Conservation (phyloP, 2,329 filamentous ascomycete genomes). For the Alternaria hordeiaustralica region DNA sequence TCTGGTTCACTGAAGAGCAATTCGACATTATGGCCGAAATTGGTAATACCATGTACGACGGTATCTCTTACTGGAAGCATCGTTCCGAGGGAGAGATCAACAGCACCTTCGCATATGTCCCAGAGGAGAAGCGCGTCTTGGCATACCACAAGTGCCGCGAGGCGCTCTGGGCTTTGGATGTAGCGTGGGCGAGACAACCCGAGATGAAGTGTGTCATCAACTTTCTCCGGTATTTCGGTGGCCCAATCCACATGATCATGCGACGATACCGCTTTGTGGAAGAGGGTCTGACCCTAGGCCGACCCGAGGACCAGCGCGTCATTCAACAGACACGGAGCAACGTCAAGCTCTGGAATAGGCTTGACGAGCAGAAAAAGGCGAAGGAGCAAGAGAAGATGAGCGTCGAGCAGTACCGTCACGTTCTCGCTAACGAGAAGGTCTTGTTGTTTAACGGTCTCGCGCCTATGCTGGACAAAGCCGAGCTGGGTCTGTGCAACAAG, state of each 20-base stretch:
- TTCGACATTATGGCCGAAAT: slow-evolving; percentile 29
- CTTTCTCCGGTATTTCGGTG: slow-evolving; percentile 8
- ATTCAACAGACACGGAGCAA: neutral
- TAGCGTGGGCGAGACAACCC: neutral
- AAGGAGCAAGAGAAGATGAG: neutral
- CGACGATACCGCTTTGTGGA: slow-evolving; percentile 13
- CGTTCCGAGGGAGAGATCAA: slow-evolving; percentile 45
- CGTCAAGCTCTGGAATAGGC: slow-evolving; percentile 1
- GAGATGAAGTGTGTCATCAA: slow-evolving; percentile 8
- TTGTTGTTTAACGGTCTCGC: neutral
- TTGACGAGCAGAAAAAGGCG: neutral
- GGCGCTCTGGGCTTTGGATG: slow-evolving; percentile 5
- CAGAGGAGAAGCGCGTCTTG: slow-evolving; percentile 23
- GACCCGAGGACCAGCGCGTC: neutral
- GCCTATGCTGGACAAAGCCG: neutral
- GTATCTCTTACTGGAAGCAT: slow-evolving; percentile 45
- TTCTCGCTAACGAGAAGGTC: neutral
- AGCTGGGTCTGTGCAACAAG: neutral
- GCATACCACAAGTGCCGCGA: slow-evolving; percentile 15
- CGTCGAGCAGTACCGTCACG: neutral
- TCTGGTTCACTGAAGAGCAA: slow-evolving; percentile 23
- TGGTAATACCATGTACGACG: slow-evolving; percentile 41
- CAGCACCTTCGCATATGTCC: slow-evolving; percentile 42
- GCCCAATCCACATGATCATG: slow-evolving; percentile 10
- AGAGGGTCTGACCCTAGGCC: neutral